Conservation (phyloP, 1,284 basidiomycete species). For the Ganoderma lucidum region DNA sequence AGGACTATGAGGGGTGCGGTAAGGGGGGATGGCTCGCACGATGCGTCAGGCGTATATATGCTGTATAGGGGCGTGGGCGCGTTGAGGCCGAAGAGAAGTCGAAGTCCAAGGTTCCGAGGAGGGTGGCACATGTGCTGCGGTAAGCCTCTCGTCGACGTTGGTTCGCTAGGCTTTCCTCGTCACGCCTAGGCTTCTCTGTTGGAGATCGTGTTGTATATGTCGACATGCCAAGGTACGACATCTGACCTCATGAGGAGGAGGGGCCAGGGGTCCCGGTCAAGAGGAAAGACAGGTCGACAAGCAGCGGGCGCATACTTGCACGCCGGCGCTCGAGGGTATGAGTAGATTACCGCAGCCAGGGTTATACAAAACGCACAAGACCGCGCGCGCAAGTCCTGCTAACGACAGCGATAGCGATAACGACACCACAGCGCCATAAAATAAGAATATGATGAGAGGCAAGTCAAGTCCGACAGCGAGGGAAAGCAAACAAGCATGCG, state of each 20-base stretch:
- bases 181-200: not conserved
- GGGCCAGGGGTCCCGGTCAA: not conserved
- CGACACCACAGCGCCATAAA: not conserved
- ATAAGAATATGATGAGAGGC: constrained; percentile 2
- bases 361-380: constrained; percentile 2
- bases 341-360: not conserved
- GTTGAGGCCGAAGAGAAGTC: not conserved
- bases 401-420: constrained; percentile 1
- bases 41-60: not conserved
- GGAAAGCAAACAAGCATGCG: constrained; percentile 2
- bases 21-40: not conserved
- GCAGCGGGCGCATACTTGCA: not conserved
- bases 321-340: not conserved
- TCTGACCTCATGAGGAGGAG: not conserved
- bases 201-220: not conserved
- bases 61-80: not conserved
- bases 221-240: not conserved
- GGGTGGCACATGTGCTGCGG: not conserved
- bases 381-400: not conserved
- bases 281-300: not conserved
- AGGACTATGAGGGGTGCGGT: no score
- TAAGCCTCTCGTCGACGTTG: not conserved
- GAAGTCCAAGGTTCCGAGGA: not conserved
- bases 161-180: not conserved
- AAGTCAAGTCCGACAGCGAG: constrained; percentile 7